Evolutionary conservation across 805 yeast genomes (phyloP), one percentile per base, ranked within the genome.

Genomic region (Cyberlindnera veronae): DNA sequence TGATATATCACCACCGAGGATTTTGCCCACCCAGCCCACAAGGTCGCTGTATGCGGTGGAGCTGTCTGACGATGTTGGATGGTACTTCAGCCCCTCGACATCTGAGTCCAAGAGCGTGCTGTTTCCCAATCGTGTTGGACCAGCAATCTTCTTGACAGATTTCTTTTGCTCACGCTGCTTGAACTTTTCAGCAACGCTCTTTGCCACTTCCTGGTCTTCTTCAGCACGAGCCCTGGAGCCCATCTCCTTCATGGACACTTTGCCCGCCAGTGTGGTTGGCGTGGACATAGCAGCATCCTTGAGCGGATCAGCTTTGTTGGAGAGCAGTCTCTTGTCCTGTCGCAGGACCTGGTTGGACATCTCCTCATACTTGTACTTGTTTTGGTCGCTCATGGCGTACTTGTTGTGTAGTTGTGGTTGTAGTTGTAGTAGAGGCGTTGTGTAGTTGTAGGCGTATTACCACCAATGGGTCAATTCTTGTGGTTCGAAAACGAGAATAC

Each of bases 261-360:
- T 76, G 4, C 95, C 95, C 9, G 68, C 74, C 55, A 89, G 65
- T 0, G 95, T 79, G 42, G 77, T 77, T 0, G 96, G 96, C 33
- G 73, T 77, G 3, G 83, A 78, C 12, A 67, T 57, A 18, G 73
- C 79, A 5, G 75, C 76, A 37, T 70, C 77, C 34, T 53, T 58
- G 13, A 53, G 52, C 8, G 67, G 68, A 34, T 61, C 67, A 32
- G 68, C 56, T 32, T 59, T 63, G 45, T 56, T 61, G 35, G 73
- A 71, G 36, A 76, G 57, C 28, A 77, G 63, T 36, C 80, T 60
- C 45, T 71, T 67, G 56, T 82, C 87, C 45, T 72, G 75, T 46
- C 71, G 65, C 21, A 81, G 69, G 45, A 86, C 91, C 66, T 81
- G 81, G 51, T 81, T 84, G 36, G 95, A 74, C 89, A 86, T 82